Base-by-base conservation (phyloP, 805 yeast genomes). In the Metahyphopichia silvanorum region DNA sequence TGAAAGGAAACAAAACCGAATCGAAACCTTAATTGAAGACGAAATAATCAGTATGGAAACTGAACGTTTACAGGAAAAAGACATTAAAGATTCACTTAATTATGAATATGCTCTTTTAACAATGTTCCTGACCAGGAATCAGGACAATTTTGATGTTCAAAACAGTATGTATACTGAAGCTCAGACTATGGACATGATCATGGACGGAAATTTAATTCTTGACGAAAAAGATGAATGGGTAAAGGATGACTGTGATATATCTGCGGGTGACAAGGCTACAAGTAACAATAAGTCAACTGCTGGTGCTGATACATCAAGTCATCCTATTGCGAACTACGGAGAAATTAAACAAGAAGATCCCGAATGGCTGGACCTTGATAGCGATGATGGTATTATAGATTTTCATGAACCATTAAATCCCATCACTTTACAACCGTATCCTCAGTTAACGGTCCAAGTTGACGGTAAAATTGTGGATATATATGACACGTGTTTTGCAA, bases 61-160 rank as follows among this genome's bases (percentile, higher is more conserved):
- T 4, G 31, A 24, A 11, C 7, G 25, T 1, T 31, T 49, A 19
- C 49, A 49, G 6, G 23, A 32, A 5, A 24, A 14, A 13, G 57
- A 52, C 25, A 12, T 23, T 13, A 14, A 9, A 15, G 38, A 40
- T 18, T 38, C 47, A 12, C 31, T 24, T 13, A 35, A 35, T 9
- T 37, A 52, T 19, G 55, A 52, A 33, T 53, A 49, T 34, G 34
- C 38, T 4, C 22, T 52, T 12, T 35, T 52, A 5, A 46, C 51
- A 3, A 34, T 35, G 21, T 34, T 49, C 20, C 29, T 40, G 6
- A 46, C 49, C 3, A 35, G 25, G 11, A 29, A 45, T 13, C 21
- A 27, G 29, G 8, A 14, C 4, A 31, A 38, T 13, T 35, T 34
- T 21, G 26, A 15, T 14, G 42, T 42, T 10, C 28, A 30, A 14